A percentile compares a stretch with the other conserved stretches of the same genome.
These are phyloP conservation scores for Alternaria panax DNA, from an alignment of 2,329 filamentous ascomycete species.

Conservation along the genomic window DNA sequence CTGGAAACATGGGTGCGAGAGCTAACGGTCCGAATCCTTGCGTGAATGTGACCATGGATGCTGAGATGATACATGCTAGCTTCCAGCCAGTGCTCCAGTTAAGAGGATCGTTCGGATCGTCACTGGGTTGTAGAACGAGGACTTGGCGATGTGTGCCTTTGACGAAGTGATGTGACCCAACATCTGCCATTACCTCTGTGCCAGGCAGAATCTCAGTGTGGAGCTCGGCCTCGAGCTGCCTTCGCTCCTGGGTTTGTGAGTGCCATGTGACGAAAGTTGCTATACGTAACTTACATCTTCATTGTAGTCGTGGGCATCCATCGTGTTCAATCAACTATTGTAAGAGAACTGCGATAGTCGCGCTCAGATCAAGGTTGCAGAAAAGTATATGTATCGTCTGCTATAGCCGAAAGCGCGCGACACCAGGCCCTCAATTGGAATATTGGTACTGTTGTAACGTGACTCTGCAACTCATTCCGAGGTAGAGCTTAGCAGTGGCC, in stretches of 20 bases:
- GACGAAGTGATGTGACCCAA: constrained; percentile 69
- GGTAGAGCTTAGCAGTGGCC: not conserved
- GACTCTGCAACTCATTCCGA: not conserved
- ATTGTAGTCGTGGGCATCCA: constrained; percentile 16
- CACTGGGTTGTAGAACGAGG: constrained; percentile 63
- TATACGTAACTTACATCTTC: constrained; percentile 14
- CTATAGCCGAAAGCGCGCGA: not conserved
- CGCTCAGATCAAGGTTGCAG: not conserved
- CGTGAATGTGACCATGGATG: constrained; percentile 58
- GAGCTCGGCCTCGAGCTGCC: constrained; percentile 60
- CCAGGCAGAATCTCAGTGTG: constrained; percentile 63
- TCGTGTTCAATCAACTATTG: not conserved
- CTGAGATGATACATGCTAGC: constrained; percentile 56
- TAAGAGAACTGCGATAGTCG: not conserved
- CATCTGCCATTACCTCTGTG: constrained; percentile 68
- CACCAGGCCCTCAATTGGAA: not conserved
- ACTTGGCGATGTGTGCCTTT: constrained; percentile 57
- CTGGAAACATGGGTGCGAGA: constrained; percentile 66
- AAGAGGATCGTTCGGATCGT: constrained; percentile 60
- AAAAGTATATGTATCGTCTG: not conserved
- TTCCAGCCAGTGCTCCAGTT: constrained; percentile 62
- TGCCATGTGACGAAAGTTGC: not conserved
- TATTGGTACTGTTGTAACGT: not conserved
- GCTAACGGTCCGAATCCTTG: constrained; percentile 64
- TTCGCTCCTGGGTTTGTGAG: constrained; percentile 48